phyloP scores from a whole-genome alignment of 2,329 filamentous ascomycete species.

The Cercospora sp. region DNA sequence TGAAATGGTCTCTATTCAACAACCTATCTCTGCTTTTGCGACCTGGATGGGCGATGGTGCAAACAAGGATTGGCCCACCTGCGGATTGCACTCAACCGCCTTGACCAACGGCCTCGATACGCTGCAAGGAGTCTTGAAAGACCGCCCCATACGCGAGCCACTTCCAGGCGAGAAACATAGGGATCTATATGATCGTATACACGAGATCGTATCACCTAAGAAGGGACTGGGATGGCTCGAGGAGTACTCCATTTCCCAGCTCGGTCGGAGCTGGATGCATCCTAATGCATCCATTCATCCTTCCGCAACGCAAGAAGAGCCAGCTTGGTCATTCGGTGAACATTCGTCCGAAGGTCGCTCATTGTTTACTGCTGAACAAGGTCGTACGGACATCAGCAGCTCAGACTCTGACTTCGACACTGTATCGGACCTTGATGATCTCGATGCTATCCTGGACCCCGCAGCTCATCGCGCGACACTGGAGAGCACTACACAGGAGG shows the following conservation, averaged over 20 bases:
- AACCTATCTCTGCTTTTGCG: too few relatives aligned
- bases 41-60: too few relatives aligned
- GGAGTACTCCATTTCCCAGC: too few relatives aligned
- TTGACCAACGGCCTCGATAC: too few relatives aligned
- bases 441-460: neutral
- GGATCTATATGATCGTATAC: neutral
- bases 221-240: neutral
- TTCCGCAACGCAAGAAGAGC: neutral
- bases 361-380: neutral
- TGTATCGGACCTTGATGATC: neutral
- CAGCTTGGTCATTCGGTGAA: neutral
- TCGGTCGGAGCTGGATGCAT: neutral
- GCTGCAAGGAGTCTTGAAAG: too few relatives aligned
- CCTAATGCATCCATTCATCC: neutral
- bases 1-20: too few relatives aligned
- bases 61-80: too few relatives aligned
- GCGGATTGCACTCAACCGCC: too few relatives aligned
- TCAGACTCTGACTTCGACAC: neutral
- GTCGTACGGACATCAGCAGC: neutral
- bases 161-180: neutral
- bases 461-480: neutral
- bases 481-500: neutral
- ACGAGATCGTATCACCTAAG: neutral
- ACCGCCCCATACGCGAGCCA: too few relatives aligned
- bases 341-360: neutral